Evolutionary conservation across 2,329 filamentous ascomycete genomes (phyloP).

Genomic region (Diplocarpon mali): DNA sequence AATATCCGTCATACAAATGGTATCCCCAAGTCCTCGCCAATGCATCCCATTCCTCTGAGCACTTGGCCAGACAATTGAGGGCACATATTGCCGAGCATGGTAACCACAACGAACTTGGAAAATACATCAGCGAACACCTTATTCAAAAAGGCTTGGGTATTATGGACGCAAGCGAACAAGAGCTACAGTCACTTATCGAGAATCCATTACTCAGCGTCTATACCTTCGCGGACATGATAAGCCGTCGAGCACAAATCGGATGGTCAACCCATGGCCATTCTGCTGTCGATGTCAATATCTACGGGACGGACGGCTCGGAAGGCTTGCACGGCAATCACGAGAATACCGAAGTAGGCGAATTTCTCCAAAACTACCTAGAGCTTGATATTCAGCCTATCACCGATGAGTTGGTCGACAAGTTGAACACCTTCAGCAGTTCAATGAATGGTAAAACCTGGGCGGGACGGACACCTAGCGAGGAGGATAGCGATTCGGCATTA

Average conservation of each 20-base stretch:
- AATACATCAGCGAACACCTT: constrained; percentile 59
- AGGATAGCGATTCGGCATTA: constrained; percentile 11
- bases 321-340: constrained; percentile 77
- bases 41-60: constrained; percentile 63
- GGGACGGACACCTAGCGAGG: constrained; percentile 18
- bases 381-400: constrained; percentile 74
- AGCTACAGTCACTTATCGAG: constrained; percentile 56
- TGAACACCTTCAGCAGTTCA: constrained; percentile 11
- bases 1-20: constrained; percentile 66
- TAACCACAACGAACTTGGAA: constrained; percentile 31
- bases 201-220: constrained; percentile 42
- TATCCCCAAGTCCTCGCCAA: constrained; percentile 73
- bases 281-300: constrained; percentile 93
- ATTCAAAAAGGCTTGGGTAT: constrained; percentile 66
- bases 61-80: constrained; percentile 51
- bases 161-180: constrained; percentile 55
- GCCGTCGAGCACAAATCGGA: constrained; percentile 75
- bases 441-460: constrained; percentile 13
- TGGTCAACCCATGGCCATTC: constrained; percentile 94
- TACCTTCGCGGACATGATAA: constrained; percentile 75
- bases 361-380: constrained; percentile 66
- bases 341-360: constrained; percentile 84
- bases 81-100: constrained; percentile 37
- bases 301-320: constrained; percentile 60
- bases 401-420: constrained; percentile 43